A percentile compares a stretch with the other conserved stretches of the same genome.
Evolutionary conservation across 1,284 basidiomycete species (phyloP).

Genomic region (Leucoagaricus sp.): DNA sequence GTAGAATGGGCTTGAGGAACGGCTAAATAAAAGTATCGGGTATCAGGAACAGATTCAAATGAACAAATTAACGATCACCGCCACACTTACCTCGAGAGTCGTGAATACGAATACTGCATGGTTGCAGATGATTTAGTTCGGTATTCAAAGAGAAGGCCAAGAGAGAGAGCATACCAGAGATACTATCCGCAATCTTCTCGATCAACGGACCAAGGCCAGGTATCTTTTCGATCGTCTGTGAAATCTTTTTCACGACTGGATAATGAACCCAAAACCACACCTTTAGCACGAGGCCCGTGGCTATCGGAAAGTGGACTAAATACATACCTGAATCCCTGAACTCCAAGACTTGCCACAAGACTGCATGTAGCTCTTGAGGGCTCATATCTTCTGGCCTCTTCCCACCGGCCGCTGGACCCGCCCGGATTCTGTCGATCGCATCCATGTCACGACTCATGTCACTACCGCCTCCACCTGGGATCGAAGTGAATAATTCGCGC

Average conservation of each 20-base stretch:
- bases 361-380: constrained; percentile 84
- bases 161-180: constrained; percentile 48
- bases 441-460: constrained; percentile 79
- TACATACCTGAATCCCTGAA: constrained; percentile 75
- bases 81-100: constrained; percentile 65
- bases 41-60: constrained; percentile 8
- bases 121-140: neutral
- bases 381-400: constrained; percentile 80
- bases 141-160: neutral
- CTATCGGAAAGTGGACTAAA: neutral
- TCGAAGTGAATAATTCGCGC: constrained; percentile 53
- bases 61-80: neutral
- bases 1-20: constrained; percentile 72
- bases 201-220: constrained; percentile 71
- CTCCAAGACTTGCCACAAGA: constrained; percentile 84
- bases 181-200: constrained; percentile 82
- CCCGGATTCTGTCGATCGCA: constrained; percentile 70
- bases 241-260: constrained; percentile 81
- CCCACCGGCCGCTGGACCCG: constrained; percentile 49
- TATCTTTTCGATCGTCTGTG: constrained; percentile 81
- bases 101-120: constrained; percentile 75
- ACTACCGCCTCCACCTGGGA: constrained; percentile 61
- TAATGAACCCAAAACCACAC: neutral
- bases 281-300: constrained; percentile 1
- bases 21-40: constrained; percentile 50